Evolutionary conservation across 495 filamentous ascomycete genomes (phyloP), one percentile per base, ranked within the genome.

Genomic region (Trichoderma gamsii): DNA sequence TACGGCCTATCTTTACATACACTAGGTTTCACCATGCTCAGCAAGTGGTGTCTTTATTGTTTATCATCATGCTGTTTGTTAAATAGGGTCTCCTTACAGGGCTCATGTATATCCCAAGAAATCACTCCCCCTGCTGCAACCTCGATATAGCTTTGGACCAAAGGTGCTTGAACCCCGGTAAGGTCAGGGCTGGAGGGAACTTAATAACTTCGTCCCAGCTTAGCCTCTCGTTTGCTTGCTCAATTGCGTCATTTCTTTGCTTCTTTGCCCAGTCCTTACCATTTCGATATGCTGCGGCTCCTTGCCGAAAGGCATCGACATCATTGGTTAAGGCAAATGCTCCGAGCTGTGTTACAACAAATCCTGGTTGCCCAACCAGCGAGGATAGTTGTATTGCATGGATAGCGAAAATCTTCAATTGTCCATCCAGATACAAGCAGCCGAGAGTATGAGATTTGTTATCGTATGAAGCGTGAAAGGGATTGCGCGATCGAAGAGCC

Each of bases 201-300:
- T 43, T 43, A 43, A 43, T 43, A 12, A 43, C 41, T 43, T 43
- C 41, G 41, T 43, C 41, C 41, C 41, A 43, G 41, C 41, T 43
- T 43, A 43, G 41, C 41, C 46, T 49, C 16, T 69, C 67, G 29
- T 72, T 72, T 35, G 71, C 71, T 67, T 23, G 67, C 59, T 51
- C 66, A 43, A 72, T 72, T 35, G 64, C 67, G 27, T 72, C 70
- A 51, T 72, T 64, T 46, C 71, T 70, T 29, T 72, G 70, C 63
- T 41, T 43, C 71, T 72, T 72, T 65, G 70, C 64, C 70, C 70
- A 72, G 56, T 72, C 70, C 41, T 63, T 69, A 35, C 29, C 70
- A 46, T 72, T 72, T 52, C 63, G 67, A 65, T 51, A 72, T 32
- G 66, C 49, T 32, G 67, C 49, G 27, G 23, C 66, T 16, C 46